Evolutionary conservation across 1,284 basidiomycete species (phyloP).

Genomic region (Malassezia sp.): DNA sequence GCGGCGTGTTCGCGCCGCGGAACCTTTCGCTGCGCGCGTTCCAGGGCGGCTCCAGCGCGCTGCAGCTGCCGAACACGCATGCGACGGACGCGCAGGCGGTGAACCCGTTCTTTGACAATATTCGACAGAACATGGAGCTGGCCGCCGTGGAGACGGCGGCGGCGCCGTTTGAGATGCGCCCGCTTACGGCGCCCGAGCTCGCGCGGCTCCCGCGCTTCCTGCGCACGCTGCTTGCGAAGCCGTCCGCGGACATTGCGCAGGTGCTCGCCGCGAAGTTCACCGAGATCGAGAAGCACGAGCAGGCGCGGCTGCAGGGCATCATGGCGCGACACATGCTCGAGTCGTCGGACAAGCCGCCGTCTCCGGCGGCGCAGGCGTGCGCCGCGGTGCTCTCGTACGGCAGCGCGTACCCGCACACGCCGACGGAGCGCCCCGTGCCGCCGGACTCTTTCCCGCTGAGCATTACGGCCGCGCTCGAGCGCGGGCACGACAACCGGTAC

Average conservation of each 20-base stretch:
- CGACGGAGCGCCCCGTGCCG: conserved; percentile 8
- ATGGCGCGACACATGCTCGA: conserved; percentile 73
- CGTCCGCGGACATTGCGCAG: conserved; percentile 58
- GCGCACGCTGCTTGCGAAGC: conserved; percentile 55
- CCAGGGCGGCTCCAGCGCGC: conserved; percentile 19
- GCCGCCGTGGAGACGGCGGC: conserved; percentile 57
- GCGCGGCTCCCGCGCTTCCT: conserved; percentile 67
- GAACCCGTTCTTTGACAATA: conserved; percentile 62
- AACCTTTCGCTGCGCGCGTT: conserved; percentile 38
- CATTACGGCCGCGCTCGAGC: conserved; percentile 89
- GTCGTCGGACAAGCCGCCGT: neutral
- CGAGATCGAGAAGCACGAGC: conserved; percentile 77
- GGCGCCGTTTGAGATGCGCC: conserved; percentile 23
- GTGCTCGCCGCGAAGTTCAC: conserved; percentile 81
- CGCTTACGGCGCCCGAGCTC: conserved; percentile 18
- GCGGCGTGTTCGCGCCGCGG: neutral
- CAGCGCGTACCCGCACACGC: conserved; percentile 6
- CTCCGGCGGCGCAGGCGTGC: neutral
- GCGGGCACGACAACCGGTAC: conserved; percentile 72
- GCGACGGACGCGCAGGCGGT: conserved; percentile 19
- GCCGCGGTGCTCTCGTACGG: neutral
- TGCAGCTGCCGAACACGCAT: too few species aligned
- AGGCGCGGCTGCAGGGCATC: conserved; percentile 71
- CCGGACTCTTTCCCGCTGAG: conserved; percentile 60
- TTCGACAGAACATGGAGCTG: conserved; percentile 86